Percentiles rank a stretch among this genome's conserved stretches.
Evolutionary conservation across 179 eudicot species (phyloP).

Genomic region (Spergularia azorica): DNA sequence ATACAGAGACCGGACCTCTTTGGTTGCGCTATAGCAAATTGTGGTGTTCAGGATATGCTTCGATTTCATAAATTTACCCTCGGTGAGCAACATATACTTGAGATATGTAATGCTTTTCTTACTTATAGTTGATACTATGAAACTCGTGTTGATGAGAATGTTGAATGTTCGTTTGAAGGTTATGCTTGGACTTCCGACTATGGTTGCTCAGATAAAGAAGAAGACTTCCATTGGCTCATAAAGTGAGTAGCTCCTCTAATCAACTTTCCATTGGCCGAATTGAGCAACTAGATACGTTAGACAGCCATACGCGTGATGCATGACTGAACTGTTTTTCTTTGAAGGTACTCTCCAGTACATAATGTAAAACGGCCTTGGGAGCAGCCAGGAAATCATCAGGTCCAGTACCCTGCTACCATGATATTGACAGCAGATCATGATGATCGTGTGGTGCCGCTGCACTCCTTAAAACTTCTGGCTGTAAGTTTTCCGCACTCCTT

Average conservation of each 20-base stretch:
- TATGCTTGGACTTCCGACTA: constrained; percentile 91
- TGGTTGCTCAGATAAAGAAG: constrained; percentile 92
- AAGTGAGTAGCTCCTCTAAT: constrained; percentile 48
- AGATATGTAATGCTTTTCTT: not conserved
- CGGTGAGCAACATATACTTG: constrained; percentile 47
- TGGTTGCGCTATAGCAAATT: constrained; percentile 95
- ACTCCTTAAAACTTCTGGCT: constrained; percentile 80
- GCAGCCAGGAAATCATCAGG: constrained; percentile 31
- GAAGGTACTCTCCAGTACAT: constrained; percentile 92
- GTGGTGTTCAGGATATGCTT: constrained; percentile 98
- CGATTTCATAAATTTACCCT: constrained; percentile 92
- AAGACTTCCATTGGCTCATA: constrained; percentile 77
- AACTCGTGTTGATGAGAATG: constrained; percentile 9
- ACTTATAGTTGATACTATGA: not conserved
- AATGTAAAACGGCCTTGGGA: constrained; percentile 97
- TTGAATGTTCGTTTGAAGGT: constrained; percentile 40
- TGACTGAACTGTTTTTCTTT: not conserved
- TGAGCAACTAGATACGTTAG: no score
- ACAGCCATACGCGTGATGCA: no score
- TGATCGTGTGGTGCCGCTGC: constrained; percentile 92
- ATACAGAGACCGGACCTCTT: constrained; percentile 90
- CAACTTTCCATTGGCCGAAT: no score
- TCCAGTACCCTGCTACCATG: constrained; percentile 87
- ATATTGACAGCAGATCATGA: constrained; percentile 94
- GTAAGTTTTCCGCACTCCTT: constrained; percentile 43